Conservation (phyloP, 2,329 filamentous ascomycete genomes). For the Fusarium buxicola region DNA sequence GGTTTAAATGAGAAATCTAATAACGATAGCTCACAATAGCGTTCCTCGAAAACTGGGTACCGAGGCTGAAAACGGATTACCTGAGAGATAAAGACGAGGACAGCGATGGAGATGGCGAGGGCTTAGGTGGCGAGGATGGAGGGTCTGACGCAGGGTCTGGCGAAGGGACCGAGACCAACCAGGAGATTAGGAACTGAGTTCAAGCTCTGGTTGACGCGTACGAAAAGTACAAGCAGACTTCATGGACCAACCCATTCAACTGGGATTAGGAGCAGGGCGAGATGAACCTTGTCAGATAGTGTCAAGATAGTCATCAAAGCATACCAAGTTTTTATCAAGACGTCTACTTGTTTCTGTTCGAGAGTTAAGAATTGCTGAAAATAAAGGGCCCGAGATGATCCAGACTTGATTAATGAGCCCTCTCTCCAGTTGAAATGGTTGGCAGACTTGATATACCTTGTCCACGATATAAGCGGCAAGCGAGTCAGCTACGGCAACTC, state of each 20-base stretch:
- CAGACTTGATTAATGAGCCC: too few species aligned
- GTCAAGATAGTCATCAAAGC: background rate
- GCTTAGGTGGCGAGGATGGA: background rate
- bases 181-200: background rate
- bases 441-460: too few species aligned
- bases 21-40: background rate
- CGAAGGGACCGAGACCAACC: background rate
- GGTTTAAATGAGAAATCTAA: background rate
- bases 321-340: background rate
- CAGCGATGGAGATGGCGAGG: background rate
- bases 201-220: background rate
- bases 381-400: too few species aligned
- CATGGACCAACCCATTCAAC: background rate
- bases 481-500: too few species aligned
- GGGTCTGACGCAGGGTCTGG: background rate
- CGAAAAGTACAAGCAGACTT: background rate
- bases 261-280: background rate
- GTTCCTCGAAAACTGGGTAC: background rate
- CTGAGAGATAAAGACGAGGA: background rate
- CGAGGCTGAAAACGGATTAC: background rate
- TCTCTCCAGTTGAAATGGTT: too few species aligned
- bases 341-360: too few species aligned
- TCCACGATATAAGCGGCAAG: too few species aligned
- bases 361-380: too few species aligned
- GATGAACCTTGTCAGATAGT: background rate